phyloP scores from a whole-genome alignment of 495 filamentous ascomycete species.

The Ascobolus immersus region DNA sequence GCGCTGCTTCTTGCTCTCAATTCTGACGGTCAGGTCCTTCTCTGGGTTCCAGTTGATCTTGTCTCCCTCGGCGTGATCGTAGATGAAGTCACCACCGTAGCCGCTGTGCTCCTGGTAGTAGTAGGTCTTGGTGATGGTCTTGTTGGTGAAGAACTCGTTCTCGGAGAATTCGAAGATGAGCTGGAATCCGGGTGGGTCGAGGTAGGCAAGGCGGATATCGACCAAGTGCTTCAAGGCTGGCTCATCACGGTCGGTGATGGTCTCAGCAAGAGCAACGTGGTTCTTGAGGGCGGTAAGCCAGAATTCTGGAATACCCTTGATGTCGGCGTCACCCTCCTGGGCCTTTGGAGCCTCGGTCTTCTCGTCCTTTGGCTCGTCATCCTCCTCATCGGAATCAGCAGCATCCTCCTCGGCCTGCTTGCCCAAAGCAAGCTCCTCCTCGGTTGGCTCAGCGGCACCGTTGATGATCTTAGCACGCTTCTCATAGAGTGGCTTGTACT shows the following conservation, averaged over 20 bases:
- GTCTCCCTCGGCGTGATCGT: constrained; percentile 93
- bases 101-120: constrained; percentile 98
- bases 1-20: constrained; percentile 97
- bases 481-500: constrained; percentile 93
- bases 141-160: constrained; percentile 92
- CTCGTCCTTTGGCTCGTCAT: constrained; percentile 27
- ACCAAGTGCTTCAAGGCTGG: constrained; percentile 67
- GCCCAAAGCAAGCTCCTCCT: constrained; percentile 61
- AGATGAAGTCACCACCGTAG: constrained; percentile 97
- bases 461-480: constrained; percentile 86
- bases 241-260: constrained; percentile 95
- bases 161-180: constrained; percentile 90
- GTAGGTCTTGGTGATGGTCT: constrained; percentile 91
- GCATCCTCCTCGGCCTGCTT: constrained; percentile 54
- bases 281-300: constrained; percentile 99
- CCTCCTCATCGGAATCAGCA: too few relatives aligned
- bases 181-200: constrained; percentile 90
- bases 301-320: constrained; percentile 82
- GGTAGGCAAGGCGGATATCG: constrained; percentile 97
- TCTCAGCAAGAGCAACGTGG: constrained; percentile 80
- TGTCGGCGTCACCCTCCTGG: constrained; percentile 21
- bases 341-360: constrained; percentile 29
- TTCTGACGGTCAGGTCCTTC: constrained; percentile 74
- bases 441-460: constrained; percentile 60
- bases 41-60: constrained; percentile 92